Evolutionary conservation across 2,329 filamentous ascomycete genomes (phyloP).

Genomic region (Monilinia aucupariae): DNA sequence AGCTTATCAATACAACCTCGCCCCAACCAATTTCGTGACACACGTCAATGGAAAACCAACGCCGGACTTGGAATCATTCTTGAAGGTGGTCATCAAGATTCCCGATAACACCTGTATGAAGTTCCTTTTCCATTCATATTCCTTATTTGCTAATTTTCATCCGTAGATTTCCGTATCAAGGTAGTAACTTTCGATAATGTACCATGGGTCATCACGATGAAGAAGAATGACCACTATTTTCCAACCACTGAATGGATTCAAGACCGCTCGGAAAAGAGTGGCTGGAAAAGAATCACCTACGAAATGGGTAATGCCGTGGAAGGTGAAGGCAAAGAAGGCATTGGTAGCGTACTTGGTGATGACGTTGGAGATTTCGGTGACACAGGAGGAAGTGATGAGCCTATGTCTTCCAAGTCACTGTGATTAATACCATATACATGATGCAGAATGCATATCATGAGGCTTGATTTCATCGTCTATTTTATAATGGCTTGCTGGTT

Average conservation of each 20-base stretch:
- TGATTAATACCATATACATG: neutral
- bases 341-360: slow-evolving; percentile 27
- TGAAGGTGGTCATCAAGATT: slow-evolving; percentile 77
- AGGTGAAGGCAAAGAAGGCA: slow-evolving; percentile 45
- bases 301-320: slow-evolving; percentile 49
- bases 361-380: slow-evolving; percentile 30
- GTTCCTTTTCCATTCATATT: neutral
- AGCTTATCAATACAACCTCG: slow-evolving; percentile 83
- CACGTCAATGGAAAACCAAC: slow-evolving; percentile 89
- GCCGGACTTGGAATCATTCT: slow-evolving; percentile 73
- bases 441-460: neutral
- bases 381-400: slow-evolving; percentile 16
- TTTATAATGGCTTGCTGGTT: neutral
- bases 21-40: slow-evolving; percentile 95
- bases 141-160: slow-evolving; percentile 16
- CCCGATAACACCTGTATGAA: slow-evolving; percentile 83
- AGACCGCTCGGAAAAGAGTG: slow-evolving; percentile 52
- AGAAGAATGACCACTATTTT: slow-evolving; percentile 98
- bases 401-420: neutral
- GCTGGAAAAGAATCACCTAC: slow-evolving; percentile 60
- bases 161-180: slow-evolving; percentile 79
- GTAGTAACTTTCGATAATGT: slow-evolving; percentile 99
- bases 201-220: slow-evolving; percentile 99
- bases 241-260: slow-evolving; percentile 67
- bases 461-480: neutral